These are phyloP conservation scores for Saturnispora mendoncae DNA, from an alignment of 805 yeast species.

Conservation along the genomic window DNA sequence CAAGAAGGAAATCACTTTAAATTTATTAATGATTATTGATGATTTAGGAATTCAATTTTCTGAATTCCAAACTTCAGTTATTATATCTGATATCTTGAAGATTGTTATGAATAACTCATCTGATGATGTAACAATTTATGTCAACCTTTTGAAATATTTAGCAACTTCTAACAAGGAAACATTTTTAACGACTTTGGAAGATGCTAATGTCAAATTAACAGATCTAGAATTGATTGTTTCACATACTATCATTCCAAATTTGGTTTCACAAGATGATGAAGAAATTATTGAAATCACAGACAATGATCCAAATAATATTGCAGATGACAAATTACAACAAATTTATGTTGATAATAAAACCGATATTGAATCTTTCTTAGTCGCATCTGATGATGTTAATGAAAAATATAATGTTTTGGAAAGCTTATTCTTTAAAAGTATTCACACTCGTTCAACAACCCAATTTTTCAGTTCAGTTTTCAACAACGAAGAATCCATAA, in stretches of 20 bases:
- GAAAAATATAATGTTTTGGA: constrained; percentile 35
- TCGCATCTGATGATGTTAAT: constrained; percentile 23
- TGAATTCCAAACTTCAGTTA: constrained; percentile 18
- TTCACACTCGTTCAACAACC: constrained; percentile 19
- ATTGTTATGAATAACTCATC: constrained; percentile 12
- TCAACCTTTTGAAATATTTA: constrained; percentile 30
- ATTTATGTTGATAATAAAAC: constrained; percentile 13
- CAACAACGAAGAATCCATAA: constrained; percentile 17
- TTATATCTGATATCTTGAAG: constrained; percentile 19
- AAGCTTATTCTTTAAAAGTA: constrained; percentile 37
- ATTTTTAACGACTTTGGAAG: constrained; percentile 32
- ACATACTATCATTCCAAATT: constrained; percentile 39
- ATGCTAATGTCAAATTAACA: constrained; percentile 32
- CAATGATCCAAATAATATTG: constrained; percentile 8
- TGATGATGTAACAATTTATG: constrained; percentile 21
- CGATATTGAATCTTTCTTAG: constrained; percentile 29
- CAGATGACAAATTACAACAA: constrained; percentile 18
- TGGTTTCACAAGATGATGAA: constrained; percentile 19
- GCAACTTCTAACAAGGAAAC: constrained; percentile 30
- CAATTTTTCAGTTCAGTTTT: constrained; percentile 19
- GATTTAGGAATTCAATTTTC: constrained; percentile 14
- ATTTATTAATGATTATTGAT: constrained; percentile 9
- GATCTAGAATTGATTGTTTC: constrained; percentile 58
- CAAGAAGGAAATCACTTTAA: constrained; percentile 10
- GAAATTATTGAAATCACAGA: too few species aligned